These are phyloP conservation scores for Ceratocystis diversiconidia DNA, from an alignment of 2,329 filamentous ascomycete species.

Conservation along the genomic window DNA sequence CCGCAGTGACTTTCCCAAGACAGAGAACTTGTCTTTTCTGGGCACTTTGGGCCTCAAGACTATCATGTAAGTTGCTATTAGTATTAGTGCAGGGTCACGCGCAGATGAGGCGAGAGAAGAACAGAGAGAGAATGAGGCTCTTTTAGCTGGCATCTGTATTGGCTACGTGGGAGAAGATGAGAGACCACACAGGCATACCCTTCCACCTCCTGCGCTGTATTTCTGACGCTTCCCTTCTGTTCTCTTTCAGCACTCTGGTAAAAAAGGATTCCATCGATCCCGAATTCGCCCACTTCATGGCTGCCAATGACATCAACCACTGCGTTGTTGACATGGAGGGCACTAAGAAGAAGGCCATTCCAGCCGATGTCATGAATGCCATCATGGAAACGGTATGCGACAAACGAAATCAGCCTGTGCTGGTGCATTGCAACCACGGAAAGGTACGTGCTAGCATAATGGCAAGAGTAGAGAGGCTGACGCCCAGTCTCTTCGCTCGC, in stretches of 20 bases:
- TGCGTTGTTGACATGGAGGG: conserved; percentile 64
- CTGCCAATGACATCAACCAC: conserved; percentile 53
- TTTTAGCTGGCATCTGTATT: no score
- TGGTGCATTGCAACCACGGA: conserved; percentile 89
- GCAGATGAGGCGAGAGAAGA: background rate
- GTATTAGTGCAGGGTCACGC: background rate
- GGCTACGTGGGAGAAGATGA: no score
- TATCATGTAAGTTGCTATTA: conserved; percentile 48
- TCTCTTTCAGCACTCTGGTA: conserved; percentile 42
- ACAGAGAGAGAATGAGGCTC: background rate
- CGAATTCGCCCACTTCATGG: conserved; percentile 47
- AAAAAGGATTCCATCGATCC: conserved; percentile 43
- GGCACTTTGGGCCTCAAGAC: conserved; percentile 57
- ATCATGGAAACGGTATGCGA: conserved; percentile 62
- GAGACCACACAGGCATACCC: no score
- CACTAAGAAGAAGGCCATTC: conserved; percentile 71
- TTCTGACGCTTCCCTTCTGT: background rate
- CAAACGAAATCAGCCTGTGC: conserved; percentile 58
- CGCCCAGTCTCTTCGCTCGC: background rate
- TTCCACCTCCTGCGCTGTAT: background rate
- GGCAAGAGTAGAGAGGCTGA: background rate
- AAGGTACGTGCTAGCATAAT: conserved; percentile 36
- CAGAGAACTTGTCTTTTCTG: conserved; percentile 57
- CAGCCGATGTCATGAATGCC: conserved; percentile 49
- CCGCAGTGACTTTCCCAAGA: conserved; percentile 64